These are phyloP conservation scores for Spathaspora hagerdaliae DNA, from an alignment of 805 yeast species.

Conservation along the genomic window DNA sequence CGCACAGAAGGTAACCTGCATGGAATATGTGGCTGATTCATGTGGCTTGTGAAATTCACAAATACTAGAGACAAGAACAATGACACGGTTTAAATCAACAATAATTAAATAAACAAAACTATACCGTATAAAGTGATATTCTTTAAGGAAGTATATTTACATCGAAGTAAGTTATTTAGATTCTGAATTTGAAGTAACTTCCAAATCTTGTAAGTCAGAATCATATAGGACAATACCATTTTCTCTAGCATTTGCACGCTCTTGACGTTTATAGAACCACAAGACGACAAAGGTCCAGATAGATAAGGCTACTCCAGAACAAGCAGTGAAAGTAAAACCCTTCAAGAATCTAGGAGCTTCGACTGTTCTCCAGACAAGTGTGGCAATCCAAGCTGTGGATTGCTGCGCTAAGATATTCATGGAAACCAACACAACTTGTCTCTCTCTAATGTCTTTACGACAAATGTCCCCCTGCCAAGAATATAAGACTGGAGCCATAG, in stretches of 20 bases:
- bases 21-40: too few species aligned
- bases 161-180: too few species aligned
- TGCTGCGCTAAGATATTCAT: conserved; percentile 54
- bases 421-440: conserved; percentile 54
- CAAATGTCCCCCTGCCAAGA: conserved; percentile 56
- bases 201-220: conserved; percentile 9
- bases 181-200: neutral
- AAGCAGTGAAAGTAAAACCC: conserved; percentile 51
- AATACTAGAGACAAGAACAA: too few species aligned
- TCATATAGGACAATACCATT: conserved; percentile 33
- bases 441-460: conserved; percentile 51
- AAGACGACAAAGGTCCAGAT: conserved; percentile 50
- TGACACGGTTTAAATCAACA: too few species aligned
- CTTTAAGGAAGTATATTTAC: too few species aligned
- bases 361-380: conserved; percentile 51
- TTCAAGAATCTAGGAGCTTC: conserved; percentile 54
- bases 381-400: conserved; percentile 51
- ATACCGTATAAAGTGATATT: too few species aligned
- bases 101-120: too few species aligned
- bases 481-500: conserved; percentile 60
- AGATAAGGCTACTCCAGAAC: conserved; percentile 42
- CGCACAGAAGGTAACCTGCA: too few species aligned
- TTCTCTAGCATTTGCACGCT: conserved; percentile 27
- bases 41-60: too few species aligned
- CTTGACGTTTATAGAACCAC: conserved; percentile 39